Conservation (phyloP, 192 early-diverging fungal species). For the Rhizoclosmatium globosum region DNA sequence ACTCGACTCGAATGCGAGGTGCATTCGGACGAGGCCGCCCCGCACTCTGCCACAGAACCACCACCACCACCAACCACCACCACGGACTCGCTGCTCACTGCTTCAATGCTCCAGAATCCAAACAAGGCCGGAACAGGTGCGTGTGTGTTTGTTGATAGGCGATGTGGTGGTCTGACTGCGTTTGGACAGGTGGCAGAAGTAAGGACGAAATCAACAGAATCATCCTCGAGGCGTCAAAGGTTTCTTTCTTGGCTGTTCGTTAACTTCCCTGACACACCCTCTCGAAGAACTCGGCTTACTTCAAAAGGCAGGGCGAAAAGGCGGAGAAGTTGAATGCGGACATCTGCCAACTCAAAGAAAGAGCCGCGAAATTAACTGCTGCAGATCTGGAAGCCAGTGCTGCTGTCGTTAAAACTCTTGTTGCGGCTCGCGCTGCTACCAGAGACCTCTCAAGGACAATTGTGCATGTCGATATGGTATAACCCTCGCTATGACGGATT, state of each 20-base stretch:
- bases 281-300: slow-evolving; percentile 23
- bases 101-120: slow-evolving; percentile 29
- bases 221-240: slow-evolving; percentile 70
- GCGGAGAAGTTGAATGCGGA: slow-evolving; percentile 8
- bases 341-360: slow-evolving; percentile 47
- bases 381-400: slow-evolving; percentile 50
- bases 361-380: slow-evolving; percentile 47
- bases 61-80: not conserved
- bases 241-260: slow-evolving; percentile 14
- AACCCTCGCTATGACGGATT: not conserved
- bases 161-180: slow-evolving; percentile 8
- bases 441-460: slow-evolving; percentile 63
- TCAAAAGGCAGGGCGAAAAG: slow-evolving; percentile 1
- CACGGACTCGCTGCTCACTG: not conserved
- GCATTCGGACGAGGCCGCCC: too few relatives aligned
- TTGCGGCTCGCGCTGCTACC: slow-evolving; percentile 46
- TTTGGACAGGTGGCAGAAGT: slow-evolving; percentile 54
- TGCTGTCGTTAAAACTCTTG: slow-evolving; percentile 45
- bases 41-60: not conserved
- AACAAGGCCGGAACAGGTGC: slow-evolving; percentile 34
- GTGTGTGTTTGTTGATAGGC: too few relatives aligned
- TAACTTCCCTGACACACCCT: not conserved
- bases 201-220: slow-evolving; percentile 60
- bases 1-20: too few relatives aligned
- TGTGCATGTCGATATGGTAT: slow-evolving; percentile 73